phyloP scores from a whole-genome alignment of 495 filamentous ascomycete species.

The Hyaloscypha variabilis region DNA sequence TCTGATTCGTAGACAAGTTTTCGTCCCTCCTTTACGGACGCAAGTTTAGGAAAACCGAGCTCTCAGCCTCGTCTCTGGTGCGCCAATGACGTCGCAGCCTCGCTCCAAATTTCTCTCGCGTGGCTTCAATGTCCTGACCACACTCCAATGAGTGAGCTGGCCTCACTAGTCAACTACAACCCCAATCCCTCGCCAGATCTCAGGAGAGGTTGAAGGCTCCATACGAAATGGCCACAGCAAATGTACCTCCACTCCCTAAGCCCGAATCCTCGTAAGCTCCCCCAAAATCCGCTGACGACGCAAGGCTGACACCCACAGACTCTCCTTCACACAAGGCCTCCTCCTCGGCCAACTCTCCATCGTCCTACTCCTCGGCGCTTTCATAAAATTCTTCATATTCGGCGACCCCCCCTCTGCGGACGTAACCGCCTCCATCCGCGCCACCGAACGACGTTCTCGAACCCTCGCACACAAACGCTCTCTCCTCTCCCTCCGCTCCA shows the following conservation, averaged over 20 bases:
- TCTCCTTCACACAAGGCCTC: slow-evolving; percentile 92
- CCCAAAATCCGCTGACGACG: slow-evolving; percentile 8
- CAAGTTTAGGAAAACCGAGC: too few species aligned
- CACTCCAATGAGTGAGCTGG: slow-evolving; percentile 13
- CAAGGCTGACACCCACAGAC: slow-evolving; percentile 47
- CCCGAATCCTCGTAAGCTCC: slow-evolving; percentile 48
- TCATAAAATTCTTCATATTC: slow-evolving; percentile 99
- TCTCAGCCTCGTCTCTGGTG: neutral
- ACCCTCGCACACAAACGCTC: slow-evolving; percentile 71
- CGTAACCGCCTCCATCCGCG: slow-evolving; percentile 65
- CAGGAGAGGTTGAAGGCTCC: slow-evolving; percentile 2
- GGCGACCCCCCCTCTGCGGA: slow-evolving; percentile 88
- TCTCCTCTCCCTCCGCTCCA: slow-evolving; percentile 56
- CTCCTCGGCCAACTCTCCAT: slow-evolving; percentile 92
- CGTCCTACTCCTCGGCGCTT: slow-evolving; percentile 83
- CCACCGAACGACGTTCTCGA: slow-evolving; percentile 65
- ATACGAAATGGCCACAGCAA: slow-evolving; percentile 36
- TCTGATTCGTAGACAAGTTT: too few species aligned
- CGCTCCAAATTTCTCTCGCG: slow-evolving; percentile 11
- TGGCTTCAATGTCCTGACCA: slow-evolving; percentile 1
- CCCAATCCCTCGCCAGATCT: neutral
- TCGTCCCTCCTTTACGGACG: too few species aligned
- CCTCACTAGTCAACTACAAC: slow-evolving; percentile 4
- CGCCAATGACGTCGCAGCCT: neutral
- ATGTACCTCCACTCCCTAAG: slow-evolving; percentile 43